Percentiles rank a stretch among this genome's conserved stretches.
Conservation (phyloP, 1,139 yeast genomes). For the Meyerozyma sp. region DNA sequence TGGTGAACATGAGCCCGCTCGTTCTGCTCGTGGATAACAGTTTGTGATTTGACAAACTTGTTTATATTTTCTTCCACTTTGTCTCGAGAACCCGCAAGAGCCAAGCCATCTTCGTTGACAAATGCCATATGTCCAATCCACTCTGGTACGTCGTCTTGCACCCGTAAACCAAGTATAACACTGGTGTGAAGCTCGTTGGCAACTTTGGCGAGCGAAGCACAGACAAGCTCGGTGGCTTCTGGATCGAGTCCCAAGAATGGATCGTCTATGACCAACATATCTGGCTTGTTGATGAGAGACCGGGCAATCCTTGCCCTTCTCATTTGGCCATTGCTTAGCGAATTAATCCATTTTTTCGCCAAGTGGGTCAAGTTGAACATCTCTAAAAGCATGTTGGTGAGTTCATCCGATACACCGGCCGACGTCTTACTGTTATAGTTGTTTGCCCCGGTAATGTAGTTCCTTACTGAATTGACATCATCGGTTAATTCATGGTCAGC, state of each 20-base stretch:
- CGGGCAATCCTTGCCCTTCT: constrained; percentile 84
- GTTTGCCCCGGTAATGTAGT: constrained; percentile 48
- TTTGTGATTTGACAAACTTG: not conserved
- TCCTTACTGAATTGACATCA: constrained; percentile 67
- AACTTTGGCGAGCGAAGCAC: constrained; percentile 31
- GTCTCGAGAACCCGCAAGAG: constrained; percentile 39
- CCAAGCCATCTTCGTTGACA: constrained; percentile 50
- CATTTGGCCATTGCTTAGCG: constrained; percentile 89
- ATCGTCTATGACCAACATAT: constrained; percentile 72
- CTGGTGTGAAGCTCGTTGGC: constrained; percentile 22
- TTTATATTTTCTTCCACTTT: constrained; percentile 10
- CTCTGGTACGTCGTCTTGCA: constrained; percentile 67
- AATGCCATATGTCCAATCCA: constrained; percentile 76
- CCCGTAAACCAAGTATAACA: constrained; percentile 67
- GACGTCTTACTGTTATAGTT: constrained; percentile 34
- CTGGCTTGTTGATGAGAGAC: constrained; percentile 62
- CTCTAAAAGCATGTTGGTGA: constrained; percentile 40
- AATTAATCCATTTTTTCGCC: constrained; percentile 72
- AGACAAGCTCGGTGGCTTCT: constrained; percentile 54
- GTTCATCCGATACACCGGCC: constrained; percentile 13
- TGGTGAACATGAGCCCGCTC: constrained; percentile 1
- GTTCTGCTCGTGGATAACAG: constrained; percentile 1
- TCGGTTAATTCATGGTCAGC: constrained; percentile 55
- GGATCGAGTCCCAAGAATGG: constrained; percentile 93
- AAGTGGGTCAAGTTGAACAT: constrained; percentile 53